Evolutionary conservation across 2,329 filamentous ascomycete genomes (phyloP).

Genomic region (Xylaria sp.): DNA sequence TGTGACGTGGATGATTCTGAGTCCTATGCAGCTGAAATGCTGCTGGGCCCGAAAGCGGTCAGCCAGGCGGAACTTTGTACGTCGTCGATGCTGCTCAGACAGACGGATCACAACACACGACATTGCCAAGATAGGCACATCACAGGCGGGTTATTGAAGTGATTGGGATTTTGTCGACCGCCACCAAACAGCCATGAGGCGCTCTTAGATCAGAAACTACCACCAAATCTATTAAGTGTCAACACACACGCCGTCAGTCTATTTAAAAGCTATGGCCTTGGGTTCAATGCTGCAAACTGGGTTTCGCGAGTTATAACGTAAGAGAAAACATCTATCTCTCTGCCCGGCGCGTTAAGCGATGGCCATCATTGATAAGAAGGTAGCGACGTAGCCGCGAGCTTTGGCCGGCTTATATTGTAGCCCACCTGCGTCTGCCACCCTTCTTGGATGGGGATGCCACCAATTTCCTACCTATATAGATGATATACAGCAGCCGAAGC

Average conservation of each 20-base stretch:
- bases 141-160: background rate
- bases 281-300: background rate
- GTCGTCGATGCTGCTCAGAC: background rate
- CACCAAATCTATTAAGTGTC: background rate
- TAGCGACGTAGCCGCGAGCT: background rate
- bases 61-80: background rate
- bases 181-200: conserved; percentile 20
- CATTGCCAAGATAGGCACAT: background rate
- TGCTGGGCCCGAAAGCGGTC: conserved; percentile 2
- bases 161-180: conserved; percentile 21
- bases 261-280: background rate
- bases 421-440: too few species aligned
- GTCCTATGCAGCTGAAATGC: background rate
- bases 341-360: background rate
- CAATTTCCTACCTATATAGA: too few species aligned
- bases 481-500: too few species aligned
- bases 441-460: too few species aligned
- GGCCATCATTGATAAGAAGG: background rate
- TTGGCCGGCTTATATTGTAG: too few species aligned
- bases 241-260: conserved; percentile 7
- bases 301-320: conserved; percentile 21
- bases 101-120: conserved; percentile 1
- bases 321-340: conserved; percentile 15
- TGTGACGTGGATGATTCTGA: background rate
- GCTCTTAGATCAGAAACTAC: background rate